Conservation (phyloP, 352 stramenopile species). For the Globisporangium ultimum region DNA sequence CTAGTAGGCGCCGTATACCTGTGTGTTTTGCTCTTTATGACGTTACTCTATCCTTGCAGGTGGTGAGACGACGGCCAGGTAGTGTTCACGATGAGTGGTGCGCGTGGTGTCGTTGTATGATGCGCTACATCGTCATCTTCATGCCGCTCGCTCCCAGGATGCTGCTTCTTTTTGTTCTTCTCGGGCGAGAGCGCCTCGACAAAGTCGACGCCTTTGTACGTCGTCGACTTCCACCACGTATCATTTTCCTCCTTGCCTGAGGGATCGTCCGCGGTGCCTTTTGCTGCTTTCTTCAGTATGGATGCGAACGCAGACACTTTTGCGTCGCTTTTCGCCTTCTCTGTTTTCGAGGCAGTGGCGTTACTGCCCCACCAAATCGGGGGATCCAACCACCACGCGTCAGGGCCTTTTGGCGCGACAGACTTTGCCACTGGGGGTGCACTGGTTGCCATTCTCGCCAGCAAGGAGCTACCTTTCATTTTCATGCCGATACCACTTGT, state of each 20-base stretch:
- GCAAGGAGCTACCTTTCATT: background rate
- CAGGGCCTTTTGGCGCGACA: slow-evolving; percentile 17
- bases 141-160: slow-evolving; percentile 7
- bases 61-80: slow-evolving; percentile 33
- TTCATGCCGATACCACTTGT: background rate
- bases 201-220: slow-evolving; percentile 78
- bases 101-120: slow-evolving; percentile 17
- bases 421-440: slow-evolving; percentile 4
- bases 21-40: background rate
- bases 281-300: slow-evolving; percentile 23
- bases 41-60: slow-evolving; percentile 2
- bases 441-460: slow-evolving; percentile 10
- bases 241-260: slow-evolving; percentile 20
- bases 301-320: slow-evolving; percentile 17
- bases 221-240: slow-evolving; percentile 64
- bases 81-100: slow-evolving; percentile 34
- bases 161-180: slow-evolving; percentile 15
- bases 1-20: background rate
- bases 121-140: background rate
- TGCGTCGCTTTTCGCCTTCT: slow-evolving; percentile 20
- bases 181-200: slow-evolving; percentile 23
- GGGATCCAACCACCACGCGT: slow-evolving; percentile 62
- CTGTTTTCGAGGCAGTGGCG: background rate
- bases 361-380: slow-evolving; percentile 57
- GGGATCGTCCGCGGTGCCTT: background rate